Evolutionary conservation across 2,329 filamentous ascomycete species (phyloP).

Genomic region (Xylaria sp.): DNA sequence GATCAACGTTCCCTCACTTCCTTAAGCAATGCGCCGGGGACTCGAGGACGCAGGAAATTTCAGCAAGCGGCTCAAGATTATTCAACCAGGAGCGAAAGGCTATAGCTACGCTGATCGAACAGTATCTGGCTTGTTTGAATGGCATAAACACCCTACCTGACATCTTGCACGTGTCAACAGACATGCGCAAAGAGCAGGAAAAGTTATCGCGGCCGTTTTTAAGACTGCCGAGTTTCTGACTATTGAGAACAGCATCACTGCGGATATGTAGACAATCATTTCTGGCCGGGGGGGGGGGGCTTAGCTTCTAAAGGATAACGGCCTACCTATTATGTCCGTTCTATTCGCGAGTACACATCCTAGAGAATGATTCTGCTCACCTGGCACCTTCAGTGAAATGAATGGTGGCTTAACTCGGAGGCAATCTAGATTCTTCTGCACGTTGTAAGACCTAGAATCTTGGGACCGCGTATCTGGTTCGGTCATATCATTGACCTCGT

Average conservation of each 20-base stretch:
- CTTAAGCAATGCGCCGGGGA: background rate
- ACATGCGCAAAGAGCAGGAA: background rate
- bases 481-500: background rate
- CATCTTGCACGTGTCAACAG: background rate
- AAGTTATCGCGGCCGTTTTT: background rate
- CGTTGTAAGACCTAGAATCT: background rate
- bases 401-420: background rate
- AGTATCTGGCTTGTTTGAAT: background rate
- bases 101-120: background rate
- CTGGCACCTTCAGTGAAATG: background rate
- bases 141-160: background rate
- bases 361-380: background rate
- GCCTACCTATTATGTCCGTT: background rate
- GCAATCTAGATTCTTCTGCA: background rate
- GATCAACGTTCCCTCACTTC: background rate
- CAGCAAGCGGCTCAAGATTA: background rate
- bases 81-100: background rate
- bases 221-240: background rate
- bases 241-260: background rate
- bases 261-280: background rate
- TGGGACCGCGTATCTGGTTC: background rate
- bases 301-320: background rate
- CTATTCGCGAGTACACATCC: background rate
- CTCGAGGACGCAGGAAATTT: background rate
- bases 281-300: background rate